Conservation (phyloP, 371 early-diverging fungal genomes). For the Saksenaea oblongispora region DNA sequence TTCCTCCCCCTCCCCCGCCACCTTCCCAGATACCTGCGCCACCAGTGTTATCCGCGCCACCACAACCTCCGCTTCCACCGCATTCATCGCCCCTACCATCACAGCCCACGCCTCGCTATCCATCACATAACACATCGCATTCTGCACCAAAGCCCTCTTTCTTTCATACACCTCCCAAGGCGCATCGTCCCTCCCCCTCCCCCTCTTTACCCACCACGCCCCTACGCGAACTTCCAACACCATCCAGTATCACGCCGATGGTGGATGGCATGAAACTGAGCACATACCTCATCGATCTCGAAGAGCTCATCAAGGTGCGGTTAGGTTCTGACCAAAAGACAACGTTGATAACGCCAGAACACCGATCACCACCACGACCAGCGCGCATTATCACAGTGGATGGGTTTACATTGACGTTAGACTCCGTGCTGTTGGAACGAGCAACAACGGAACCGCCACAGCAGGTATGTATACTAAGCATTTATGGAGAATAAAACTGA, state of each 20-base stretch:
- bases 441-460: background rate
- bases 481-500: too few relatives aligned
- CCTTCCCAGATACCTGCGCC: background rate
- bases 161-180: background rate
- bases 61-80: background rate
- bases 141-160: background rate
- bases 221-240: background rate
- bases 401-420: conserved; percentile 22
- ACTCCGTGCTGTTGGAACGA: conserved; percentile 20
- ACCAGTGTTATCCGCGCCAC: background rate
- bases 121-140: background rate
- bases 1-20: background rate
- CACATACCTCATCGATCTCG: conserved; percentile 15
- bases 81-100: background rate
- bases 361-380: conserved; percentile 17
- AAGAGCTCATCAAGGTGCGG: conserved; percentile 26
- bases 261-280: conserved; percentile 12
- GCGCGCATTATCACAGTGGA: conserved; percentile 27
- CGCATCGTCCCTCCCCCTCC: background rate
- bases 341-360: background rate
- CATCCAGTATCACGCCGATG: background rate
- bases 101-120: background rate
- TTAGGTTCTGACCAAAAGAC: conserved; percentile 12
- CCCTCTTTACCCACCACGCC: background rate
- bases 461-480: background rate